phyloP scores from a whole-genome alignment of 306 rosid species.

The Cyclanthera cordifolia region DNA sequence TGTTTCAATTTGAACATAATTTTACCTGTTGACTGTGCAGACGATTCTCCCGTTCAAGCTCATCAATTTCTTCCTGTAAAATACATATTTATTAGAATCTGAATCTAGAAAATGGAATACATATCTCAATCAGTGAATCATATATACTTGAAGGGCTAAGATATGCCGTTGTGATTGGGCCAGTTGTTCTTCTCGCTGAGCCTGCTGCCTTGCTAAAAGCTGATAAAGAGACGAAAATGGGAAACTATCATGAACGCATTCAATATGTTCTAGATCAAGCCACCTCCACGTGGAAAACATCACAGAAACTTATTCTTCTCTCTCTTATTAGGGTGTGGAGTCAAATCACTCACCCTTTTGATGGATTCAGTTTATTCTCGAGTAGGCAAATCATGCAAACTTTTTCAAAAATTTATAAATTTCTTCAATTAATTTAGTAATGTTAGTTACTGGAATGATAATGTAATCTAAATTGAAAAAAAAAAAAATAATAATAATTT shows the following conservation, averaged over 20 bases:
- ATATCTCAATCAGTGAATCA: conserved; percentile 19
- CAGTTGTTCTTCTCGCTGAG: conserved; percentile 94
- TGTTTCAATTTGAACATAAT: not conserved
- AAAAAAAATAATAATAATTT: no score
- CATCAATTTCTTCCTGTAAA: conserved; percentile 83
- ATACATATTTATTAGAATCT: not conserved
- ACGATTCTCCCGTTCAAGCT: conserved; percentile 93
- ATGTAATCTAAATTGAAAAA: not conserved
- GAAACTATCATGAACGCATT: conserved; percentile 14
- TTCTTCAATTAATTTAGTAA: not conserved
- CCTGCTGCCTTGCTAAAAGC: conserved; percentile 98
- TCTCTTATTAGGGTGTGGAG: not conserved
- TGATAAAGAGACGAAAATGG: conserved; percentile 29
- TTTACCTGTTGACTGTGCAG: conserved; percentile 91
- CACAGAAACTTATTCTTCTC: not conserved
- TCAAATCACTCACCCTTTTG: not conserved
- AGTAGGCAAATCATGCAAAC: not conserved
- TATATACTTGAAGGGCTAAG: conserved; percentile 86
- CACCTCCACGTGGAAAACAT: not conserved
- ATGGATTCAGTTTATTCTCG: not conserved
- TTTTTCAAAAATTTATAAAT: not conserved
- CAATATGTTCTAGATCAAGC: not conserved
- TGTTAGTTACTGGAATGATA: not conserved
- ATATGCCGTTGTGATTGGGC: conserved; percentile 92
- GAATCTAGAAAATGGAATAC: conserved; percentile 1